phyloP scores from a whole-genome alignment of 1,139 yeast genomes.

The Yamadazyma mexicana region DNA sequence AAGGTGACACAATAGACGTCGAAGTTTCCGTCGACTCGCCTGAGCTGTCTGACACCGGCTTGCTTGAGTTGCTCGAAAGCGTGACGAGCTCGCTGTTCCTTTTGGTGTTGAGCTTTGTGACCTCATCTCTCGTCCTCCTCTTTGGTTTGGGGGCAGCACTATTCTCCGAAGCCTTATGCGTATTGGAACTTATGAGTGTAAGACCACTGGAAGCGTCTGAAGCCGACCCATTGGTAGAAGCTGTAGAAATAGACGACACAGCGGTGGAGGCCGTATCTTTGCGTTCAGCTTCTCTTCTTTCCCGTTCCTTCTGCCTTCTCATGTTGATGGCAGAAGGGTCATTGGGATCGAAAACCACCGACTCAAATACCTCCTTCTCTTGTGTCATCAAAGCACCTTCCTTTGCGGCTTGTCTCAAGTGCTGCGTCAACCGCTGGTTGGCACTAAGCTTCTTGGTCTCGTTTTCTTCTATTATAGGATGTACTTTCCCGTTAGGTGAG shows the following conservation, averaged over 20 bases:
- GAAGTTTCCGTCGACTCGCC: constrained; percentile 8
- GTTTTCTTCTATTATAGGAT: constrained; percentile 9
- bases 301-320: constrained; percentile 15
- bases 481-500: constrained; percentile 2
- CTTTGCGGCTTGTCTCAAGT: constrained; percentile 40
- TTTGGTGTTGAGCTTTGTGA: constrained; percentile 35
- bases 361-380: constrained; percentile 34
- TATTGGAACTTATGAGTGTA: not conserved
- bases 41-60: constrained; percentile 12
- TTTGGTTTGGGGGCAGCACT: constrained; percentile 5
- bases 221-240: not conserved
- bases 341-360: constrained; percentile 45
- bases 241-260: not conserved
- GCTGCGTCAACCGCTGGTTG: constrained; percentile 42
- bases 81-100: constrained; percentile 26
- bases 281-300: not conserved
- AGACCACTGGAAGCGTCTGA: not conserved
- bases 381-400: constrained; percentile 42
- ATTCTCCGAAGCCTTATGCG: not conserved
- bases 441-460: constrained; percentile 28
- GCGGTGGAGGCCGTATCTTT: not conserved
- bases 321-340: constrained; percentile 29
- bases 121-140: constrained; percentile 28
- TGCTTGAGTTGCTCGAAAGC: constrained; percentile 7
- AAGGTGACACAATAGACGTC: constrained; percentile 1